Evolutionary conservation across 352 stramenopile species (phyloP).

Genomic region (Sclerospora graminicola): DNA sequence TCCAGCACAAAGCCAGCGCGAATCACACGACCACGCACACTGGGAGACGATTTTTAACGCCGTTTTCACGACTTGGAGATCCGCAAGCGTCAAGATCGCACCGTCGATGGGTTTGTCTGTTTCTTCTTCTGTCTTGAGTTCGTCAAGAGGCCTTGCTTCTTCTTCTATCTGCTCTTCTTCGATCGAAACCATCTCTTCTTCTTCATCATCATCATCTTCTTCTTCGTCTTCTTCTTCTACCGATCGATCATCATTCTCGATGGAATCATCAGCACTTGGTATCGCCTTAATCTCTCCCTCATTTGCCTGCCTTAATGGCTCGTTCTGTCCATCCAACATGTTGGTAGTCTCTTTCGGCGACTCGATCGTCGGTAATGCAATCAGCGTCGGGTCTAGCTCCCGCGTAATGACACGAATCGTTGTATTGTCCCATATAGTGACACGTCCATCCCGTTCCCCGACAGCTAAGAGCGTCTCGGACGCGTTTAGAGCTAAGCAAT

Average conservation of each 20-base stretch:
- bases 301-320: neutral
- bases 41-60: slow-evolving; percentile 53
- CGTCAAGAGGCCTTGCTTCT: slow-evolving; percentile 34
- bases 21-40: slow-evolving; percentile 61
- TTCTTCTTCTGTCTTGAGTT: slow-evolving; percentile 19
- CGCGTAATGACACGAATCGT: slow-evolving; percentile 68
- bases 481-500: slow-evolving; percentile 58
- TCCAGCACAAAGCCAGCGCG: slow-evolving; percentile 40
- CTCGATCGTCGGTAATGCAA: slow-evolving; percentile 27
- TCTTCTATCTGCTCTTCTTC: slow-evolving; percentile 9
- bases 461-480: slow-evolving; percentile 57
- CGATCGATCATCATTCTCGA: neutral
- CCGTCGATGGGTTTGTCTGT: slow-evolving; percentile 11
- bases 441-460: slow-evolving; percentile 63
- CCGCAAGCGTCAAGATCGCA: slow-evolving; percentile 27
- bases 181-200: neutral
- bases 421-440: slow-evolving; percentile 81
- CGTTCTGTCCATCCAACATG: neutral
- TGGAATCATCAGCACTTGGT: no score
- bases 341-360: slow-evolving; percentile 2
- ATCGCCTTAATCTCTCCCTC: no score
- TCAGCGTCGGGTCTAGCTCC: slow-evolving; percentile 62
- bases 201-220: neutral
- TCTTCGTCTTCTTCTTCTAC: neutral
- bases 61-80: slow-evolving; percentile 40